Conservation (phyloP, 148 eudicot species). For the Fallopia convolvulus region DNA sequence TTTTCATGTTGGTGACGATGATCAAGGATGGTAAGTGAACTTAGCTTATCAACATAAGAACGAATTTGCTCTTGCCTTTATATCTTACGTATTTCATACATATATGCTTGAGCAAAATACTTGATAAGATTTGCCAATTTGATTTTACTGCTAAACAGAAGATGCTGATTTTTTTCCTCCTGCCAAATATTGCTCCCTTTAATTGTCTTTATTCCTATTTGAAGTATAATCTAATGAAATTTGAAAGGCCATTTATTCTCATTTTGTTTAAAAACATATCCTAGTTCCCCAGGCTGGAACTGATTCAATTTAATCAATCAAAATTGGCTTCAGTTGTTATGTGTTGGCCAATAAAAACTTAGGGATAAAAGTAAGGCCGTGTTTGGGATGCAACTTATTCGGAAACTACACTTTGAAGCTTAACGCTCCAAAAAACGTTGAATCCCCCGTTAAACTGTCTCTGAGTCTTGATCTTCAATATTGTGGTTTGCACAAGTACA, state of each 20-base stretch:
- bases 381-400: not conserved
- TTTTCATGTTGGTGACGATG: constrained; percentile 68
- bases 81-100: not conserved
- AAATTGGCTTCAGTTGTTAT: not conserved
- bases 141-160: not conserved
- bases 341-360: not conserved
- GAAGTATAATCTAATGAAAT: constrained; percentile 1
- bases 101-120: not conserved
- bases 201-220: not conserved
- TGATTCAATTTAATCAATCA: not conserved
- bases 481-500: not conserved
- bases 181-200: too few species aligned
- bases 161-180: too few species aligned
- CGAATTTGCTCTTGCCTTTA: not conserved
- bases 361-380: not conserved
- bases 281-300: not conserved
- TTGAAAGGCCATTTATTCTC: not conserved
- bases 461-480: not conserved
- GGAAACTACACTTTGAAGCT: too few species aligned
- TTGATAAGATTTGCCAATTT: not conserved
- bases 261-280: not conserved
- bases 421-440: too few species aligned
- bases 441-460: too few species aligned
- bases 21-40: constrained; percentile 85
- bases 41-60: not conserved